Evolutionary conservation across 805 yeast genomes (phyloP), one percentile per base, ranked within the genome.

Genomic region (Hemisphaericaspora nanyangensis): DNA sequence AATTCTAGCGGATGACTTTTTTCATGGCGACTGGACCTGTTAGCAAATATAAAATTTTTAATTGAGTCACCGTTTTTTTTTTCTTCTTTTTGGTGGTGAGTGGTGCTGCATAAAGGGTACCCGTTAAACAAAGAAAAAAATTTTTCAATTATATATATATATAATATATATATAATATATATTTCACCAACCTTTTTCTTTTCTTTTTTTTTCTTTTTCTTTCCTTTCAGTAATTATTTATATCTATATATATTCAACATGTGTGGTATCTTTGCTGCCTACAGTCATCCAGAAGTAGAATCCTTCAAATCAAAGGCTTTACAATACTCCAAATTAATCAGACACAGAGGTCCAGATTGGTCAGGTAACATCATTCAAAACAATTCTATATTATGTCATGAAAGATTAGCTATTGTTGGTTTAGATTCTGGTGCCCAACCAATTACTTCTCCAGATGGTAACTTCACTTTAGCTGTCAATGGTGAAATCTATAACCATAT

Each of bases 281-380:
- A 76, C 68, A 81, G 74, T 65, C 91, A 86, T 58, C 83, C 81
- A 31, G 85, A 88, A 49, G 82, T 85, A 44, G 82, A 82, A 52
- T 68, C 72, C 39, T 93, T 85, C 76, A 91, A 90, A 68, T 77
- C 82, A 47, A 82, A 82, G 60, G 98, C 98, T 32, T 74, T 93
- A 46, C 95, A 87, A 63, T 76, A 87, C 61, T 77, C 98, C 46
- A 91, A 88, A 67, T 79, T 90, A 68, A 84, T 91, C 63, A 82
- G 99, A 72, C 99, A 93, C 69, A 83, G 99, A 69, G 99, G 99
- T 58, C 99, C 99, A 51, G 99, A 93, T 69, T 93, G 99, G 99
- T 77, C 89, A 28, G 99, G 99, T 58, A 89, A 88, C 80, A 62
- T 76, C 49, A 69, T 77, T 49, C 80, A 81, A 60, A 86, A 86